Base-by-base conservation (phyloP, 257 asterid species). In the Pogostemon cablin region DNA sequence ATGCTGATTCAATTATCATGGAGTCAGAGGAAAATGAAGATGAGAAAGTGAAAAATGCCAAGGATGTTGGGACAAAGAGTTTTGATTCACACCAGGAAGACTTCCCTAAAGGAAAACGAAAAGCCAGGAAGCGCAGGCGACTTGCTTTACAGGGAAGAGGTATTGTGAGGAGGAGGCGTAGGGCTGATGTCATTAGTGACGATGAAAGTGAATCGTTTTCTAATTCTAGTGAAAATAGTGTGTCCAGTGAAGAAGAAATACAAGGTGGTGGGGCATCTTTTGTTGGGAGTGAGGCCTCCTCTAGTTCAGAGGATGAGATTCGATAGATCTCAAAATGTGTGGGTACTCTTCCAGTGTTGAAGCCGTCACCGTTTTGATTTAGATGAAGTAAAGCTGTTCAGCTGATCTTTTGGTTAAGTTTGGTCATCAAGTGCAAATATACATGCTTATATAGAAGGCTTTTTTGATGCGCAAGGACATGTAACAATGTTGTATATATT, bases 81-180 rank as follows among this genome's bases (percentile, higher is more conserved):
- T 78, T 83, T 10, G 95, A 85, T 65, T 86, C 95, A 5, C 90
- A 80, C 56, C 96, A 84, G 35, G 98, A 93, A 62, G 98, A 88
- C 63, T 83, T 90, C 40, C 96, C 98, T 6, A 90, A 87, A 84
- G 96, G 97, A 17, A 93, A 87, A 78, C 73, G 97, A 67, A 86
- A 93, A 65, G 91, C 92, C 68, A 81, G 98, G 71, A 90, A 84
- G 72, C 88, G 96, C 41, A 81, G 95, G 79, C 86, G 93, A 48
- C 81, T 93, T 61, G 80, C 93, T 63, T 81, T 82, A 54, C 86
- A 82, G 12, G 96, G 95, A 67, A 82, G 91, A 82, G 91, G 89
- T 41, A 61, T 85, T 11, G 85, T 85, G 44, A 81, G 91, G 77
- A 83, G 96, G 76, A 77, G 89, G 50, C 88, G 85, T 7, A 86